Conservation (phyloP, 495 filamentous ascomycete genomes). For the Durotheca rogersii region DNA sequence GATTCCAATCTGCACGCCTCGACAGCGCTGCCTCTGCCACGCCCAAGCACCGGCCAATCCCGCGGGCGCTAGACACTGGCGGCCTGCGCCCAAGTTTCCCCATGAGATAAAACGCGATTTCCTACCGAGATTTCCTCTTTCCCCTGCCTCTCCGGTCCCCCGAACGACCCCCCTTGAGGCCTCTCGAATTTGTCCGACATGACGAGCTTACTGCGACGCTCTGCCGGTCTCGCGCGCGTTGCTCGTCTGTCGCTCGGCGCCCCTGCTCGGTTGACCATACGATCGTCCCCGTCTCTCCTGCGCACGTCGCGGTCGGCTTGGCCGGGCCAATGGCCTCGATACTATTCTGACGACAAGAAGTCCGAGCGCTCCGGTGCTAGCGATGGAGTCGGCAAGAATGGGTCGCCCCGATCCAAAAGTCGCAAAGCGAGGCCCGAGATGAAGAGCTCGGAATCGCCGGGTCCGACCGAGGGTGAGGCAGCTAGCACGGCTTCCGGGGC, state of each 20-base stretch:
- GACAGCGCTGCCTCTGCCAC: too few relatives aligned
- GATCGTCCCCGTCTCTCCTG: constrained; percentile 34
- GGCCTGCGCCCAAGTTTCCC: constrained; percentile 12
- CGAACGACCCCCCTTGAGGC: too few relatives aligned
- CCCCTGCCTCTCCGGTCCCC: constrained; percentile 6
- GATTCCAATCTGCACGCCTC: too few relatives aligned
- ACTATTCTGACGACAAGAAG: constrained; percentile 59
- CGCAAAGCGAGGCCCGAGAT: constrained; percentile 18
- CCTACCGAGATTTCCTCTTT: constrained; percentile 1
- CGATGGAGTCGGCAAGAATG: constrained; percentile 2
- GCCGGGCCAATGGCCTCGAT: constrained; percentile 50
- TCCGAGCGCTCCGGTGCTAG: constrained; percentile 6
- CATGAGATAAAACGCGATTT: constrained; percentile 21
- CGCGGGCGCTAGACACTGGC: constrained; percentile 3
- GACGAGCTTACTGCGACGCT: constrained; percentile 65
- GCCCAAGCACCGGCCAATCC: neutral
- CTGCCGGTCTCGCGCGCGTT: constrained; percentile 63
- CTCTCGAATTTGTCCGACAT: constrained; percentile 51
- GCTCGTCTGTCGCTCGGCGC: constrained; percentile 55
- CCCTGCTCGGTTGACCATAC: constrained; percentile 45
- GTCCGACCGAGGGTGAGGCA: constrained; percentile 24
- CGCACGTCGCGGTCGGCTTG: constrained; percentile 49
- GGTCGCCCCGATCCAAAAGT: constrained; percentile 5
- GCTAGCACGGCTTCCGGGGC: neutral
- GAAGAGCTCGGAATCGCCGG: constrained; percentile 28